These are phyloP conservation scores for Colletotrichum simmondsii DNA, from an alignment of 2,329 filamentous ascomycete genomes.

Conservation along the genomic window DNA sequence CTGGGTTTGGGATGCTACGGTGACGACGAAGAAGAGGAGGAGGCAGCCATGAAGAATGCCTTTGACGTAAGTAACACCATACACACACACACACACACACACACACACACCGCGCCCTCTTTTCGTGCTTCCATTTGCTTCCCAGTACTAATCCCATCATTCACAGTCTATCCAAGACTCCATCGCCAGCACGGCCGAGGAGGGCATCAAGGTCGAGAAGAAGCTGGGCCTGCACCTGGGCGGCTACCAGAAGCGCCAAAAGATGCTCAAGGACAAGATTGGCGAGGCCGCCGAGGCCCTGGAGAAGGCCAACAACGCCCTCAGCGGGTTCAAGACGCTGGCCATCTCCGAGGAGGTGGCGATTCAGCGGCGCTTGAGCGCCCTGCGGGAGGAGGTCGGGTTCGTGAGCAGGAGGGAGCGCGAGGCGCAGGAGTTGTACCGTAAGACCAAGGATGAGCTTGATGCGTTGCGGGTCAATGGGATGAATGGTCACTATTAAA, in stretches of 20 bases:
- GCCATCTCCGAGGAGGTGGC: slow-evolving; percentile 84
- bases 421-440: slow-evolving; percentile 90
- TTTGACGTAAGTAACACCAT: slow-evolving; percentile 72
- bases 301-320: slow-evolving; percentile 76
- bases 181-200: slow-evolving; percentile 79
- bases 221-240: slow-evolving; percentile 89
- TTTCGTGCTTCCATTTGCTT: not conserved
- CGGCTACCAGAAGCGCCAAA: slow-evolving; percentile 89
- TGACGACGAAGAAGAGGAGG: slow-evolving; percentile 77
- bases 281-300: slow-evolving; percentile 78
- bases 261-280: slow-evolving; percentile 84
- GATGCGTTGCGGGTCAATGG: slow-evolving; percentile 62
- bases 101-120: not conserved
- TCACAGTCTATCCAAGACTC: slow-evolving; percentile 75
- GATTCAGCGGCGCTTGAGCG: slow-evolving; percentile 76
- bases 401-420: slow-evolving; percentile 85
- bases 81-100: too few relatives aligned
- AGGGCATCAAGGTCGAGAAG: slow-evolving; percentile 90
- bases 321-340: slow-evolving; percentile 80
- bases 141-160: not conserved
- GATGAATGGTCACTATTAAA: slow-evolving; percentile 36
- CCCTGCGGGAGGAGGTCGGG: slow-evolving; percentile 83
- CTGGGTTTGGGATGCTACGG: slow-evolving; percentile 85
- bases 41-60: slow-evolving; percentile 71
- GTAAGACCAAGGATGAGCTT: slow-evolving; percentile 81